These are phyloP conservation scores for Xylaria sp. DNA, from an alignment of 2,329 filamentous ascomycete species.

Conservation along the genomic window DNA sequence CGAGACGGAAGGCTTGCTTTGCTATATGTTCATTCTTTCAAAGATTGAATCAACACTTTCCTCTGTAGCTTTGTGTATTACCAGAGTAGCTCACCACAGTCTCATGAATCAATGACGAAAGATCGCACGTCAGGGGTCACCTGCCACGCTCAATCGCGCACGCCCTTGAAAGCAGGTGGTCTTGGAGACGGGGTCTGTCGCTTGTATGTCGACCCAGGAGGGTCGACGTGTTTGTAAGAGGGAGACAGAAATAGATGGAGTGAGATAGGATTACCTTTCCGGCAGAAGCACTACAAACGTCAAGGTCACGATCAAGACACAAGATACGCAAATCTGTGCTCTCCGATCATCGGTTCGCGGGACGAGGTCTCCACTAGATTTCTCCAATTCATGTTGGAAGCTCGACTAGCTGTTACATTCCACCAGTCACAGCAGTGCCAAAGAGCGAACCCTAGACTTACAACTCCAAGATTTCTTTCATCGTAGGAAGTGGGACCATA, in stretches of 20 bases:
- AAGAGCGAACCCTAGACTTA: constrained; percentile 14
- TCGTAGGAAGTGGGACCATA: constrained; percentile 34
- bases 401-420: constrained; percentile 33
- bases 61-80: background rate
- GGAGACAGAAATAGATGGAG: background rate
- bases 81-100: background rate
- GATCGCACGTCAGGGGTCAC: too few relatives aligned
- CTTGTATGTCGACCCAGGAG: too few relatives aligned
- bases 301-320: background rate
- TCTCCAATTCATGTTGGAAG: constrained; percentile 34
- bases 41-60: background rate
- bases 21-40: background rate
- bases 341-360: background rate
- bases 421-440: constrained; percentile 40
- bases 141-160: too few relatives aligned
- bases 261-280: background rate
- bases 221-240: background rate
- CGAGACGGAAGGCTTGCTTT: background rate
- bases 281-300: background rate
- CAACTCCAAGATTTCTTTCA: background rate
- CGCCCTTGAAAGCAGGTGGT: too few relatives aligned
- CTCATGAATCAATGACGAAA: too few relatives aligned
- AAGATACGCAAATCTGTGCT: background rate
- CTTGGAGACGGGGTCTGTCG: too few relatives aligned
- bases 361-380: constrained; percentile 4